phyloP scores from a whole-genome alignment of 257 asterid species.

The Solanum bukasovii region DNA sequence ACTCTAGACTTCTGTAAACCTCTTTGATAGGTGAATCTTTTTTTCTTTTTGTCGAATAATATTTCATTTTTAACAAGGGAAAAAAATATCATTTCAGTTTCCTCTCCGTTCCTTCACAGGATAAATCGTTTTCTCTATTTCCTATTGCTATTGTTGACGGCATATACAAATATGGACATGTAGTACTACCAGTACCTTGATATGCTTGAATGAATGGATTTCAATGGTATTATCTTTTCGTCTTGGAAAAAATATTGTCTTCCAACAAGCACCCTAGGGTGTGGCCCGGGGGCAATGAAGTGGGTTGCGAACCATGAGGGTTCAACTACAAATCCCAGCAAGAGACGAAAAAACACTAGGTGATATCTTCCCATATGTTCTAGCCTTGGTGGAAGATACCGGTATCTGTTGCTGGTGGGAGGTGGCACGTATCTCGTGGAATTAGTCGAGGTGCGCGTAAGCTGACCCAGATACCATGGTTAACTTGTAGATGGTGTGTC shows the following conservation, averaged over 20 bases:
- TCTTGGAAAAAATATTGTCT: neutral
- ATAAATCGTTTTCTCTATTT: neutral
- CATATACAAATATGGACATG: neutral
- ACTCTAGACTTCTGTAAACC: neutral
- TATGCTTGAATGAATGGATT: neutral
- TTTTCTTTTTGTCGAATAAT: neutral
- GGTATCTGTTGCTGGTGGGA: neutral
- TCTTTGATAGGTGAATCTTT: neutral
- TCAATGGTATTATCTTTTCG: neutral
- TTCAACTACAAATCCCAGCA: neutral
- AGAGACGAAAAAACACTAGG: neutral
- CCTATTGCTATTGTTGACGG: neutral
- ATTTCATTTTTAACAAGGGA: neutral
- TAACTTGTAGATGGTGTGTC: neutral
- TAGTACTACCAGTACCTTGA: neutral
- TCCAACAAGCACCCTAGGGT: neutral
- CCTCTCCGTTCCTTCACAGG: neutral
- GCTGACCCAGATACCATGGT: neutral
- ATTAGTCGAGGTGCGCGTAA: neutral
- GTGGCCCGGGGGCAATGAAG: neutral
- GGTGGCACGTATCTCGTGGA: neutral
- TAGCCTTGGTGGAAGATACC: neutral
- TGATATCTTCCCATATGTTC: neutral
- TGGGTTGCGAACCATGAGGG: neutral
- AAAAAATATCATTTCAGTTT: neutral